A percentile compares a stretch with the other conserved stretches of the same genome.
Evolutionary conservation across 768 basidiomycete species (phyloP).

Genomic region (Neoboletus subvelutipes): DNA sequence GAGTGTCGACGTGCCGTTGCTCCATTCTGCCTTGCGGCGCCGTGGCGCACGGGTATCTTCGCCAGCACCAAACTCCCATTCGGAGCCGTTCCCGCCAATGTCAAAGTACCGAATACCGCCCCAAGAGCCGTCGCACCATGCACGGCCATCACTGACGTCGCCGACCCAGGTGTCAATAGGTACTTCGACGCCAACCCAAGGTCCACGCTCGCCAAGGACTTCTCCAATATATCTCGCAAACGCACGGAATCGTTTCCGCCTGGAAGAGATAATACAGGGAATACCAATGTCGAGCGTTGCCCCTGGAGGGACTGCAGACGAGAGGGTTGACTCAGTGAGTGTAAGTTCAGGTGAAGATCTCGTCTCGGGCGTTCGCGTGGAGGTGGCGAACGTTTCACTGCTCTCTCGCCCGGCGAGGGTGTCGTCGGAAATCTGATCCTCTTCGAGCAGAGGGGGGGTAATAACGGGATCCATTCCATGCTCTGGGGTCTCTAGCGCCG

Average conservation of each 20-base stretch:
- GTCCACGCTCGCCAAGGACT: conserved; percentile 74
- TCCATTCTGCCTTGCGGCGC: conserved; percentile 26
- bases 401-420: conserved; percentile 26
- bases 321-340: conserved; percentile 28
- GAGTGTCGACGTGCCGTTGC: conserved; percentile 35
- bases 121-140: conserved; percentile 86
- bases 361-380: conserved; percentile 17
- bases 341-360: conserved; percentile 18
- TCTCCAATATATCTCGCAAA: conserved; percentile 88
- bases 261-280: conserved; percentile 85
- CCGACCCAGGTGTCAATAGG: conserved; percentile 58
- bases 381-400: conserved; percentile 28
- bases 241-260: conserved; percentile 81
- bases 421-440: conserved; percentile 16
- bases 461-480: conserved; percentile 7
- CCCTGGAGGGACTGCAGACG: conserved; percentile 38
- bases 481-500: conserved; percentile 17
- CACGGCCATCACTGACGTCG: conserved; percentile 57
- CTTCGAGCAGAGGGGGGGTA: conserved; percentile 12
- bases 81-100: conserved; percentile 54
- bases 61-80: conserved; percentile 61
- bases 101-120: conserved; percentile 84
- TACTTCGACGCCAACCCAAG: conserved; percentile 92
- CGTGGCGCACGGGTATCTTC: conserved; percentile 37
- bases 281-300: conserved; percentile 84